A percentile compares a stretch with the other conserved stretches of the same genome.
phyloP scores from a whole-genome alignment of 139 green algal genomes.

The Zygnema circumcarinatum region DNA sequence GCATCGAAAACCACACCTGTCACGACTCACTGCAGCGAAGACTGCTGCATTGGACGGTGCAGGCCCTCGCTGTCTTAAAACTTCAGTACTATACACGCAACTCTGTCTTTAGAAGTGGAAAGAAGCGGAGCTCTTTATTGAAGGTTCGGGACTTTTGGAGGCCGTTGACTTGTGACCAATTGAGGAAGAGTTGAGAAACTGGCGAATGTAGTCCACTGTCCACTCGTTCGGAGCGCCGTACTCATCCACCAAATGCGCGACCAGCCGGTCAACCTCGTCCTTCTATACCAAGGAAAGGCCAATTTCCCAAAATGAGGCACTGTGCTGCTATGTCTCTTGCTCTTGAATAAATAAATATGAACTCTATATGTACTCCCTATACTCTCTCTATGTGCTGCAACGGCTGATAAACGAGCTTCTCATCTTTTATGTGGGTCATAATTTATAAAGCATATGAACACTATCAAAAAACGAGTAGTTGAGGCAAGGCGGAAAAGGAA shows the following conservation, averaged over 20 bases:
- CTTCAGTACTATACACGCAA: background rate
- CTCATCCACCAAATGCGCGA: conserved; percentile 45
- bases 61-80: background rate
- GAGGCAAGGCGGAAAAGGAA: too few species aligned
- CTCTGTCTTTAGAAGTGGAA: background rate
- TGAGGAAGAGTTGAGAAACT: conserved; percentile 44
- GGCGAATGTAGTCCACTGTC: conserved; percentile 34
- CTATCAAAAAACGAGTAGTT: too few species aligned
- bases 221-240: conserved; percentile 40
- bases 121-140: background rate
- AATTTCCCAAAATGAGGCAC: too few species aligned
- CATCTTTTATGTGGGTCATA: too few species aligned
- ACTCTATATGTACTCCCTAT: too few species aligned
- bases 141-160: background rate
- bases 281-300: conserved; percentile 9
- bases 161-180: background rate
- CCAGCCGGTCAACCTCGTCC: conserved; percentile 30
- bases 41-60: background rate
- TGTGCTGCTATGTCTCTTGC: too few species aligned
- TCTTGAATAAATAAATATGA: too few species aligned
- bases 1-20: background rate
- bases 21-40: background rate
- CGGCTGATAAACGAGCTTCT: too few species aligned
- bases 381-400: too few species aligned
- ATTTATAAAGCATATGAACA: too few species aligned